These are phyloP conservation scores for Capsella bursapastoris DNA, from an alignment of 345 rosid genomes.

Conservation along the genomic window DNA sequence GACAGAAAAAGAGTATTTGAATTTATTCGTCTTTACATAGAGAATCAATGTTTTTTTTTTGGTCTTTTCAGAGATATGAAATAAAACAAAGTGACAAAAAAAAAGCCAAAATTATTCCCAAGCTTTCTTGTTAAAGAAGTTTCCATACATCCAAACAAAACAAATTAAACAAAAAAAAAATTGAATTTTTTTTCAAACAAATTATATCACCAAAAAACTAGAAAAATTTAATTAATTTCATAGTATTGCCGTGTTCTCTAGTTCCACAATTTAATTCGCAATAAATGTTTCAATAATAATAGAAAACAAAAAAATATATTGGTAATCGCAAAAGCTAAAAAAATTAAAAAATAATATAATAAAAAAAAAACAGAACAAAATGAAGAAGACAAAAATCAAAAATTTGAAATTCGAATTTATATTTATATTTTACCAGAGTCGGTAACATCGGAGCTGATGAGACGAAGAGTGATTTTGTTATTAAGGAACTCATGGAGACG, in stretches of 20 bases:
- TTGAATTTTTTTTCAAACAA: not conserved
- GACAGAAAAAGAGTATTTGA: slow-evolving; percentile 13
- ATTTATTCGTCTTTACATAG: slow-evolving; percentile 5
- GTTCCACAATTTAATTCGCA: not conserved
- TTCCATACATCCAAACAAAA: slow-evolving; percentile 12
- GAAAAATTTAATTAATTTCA: not conserved
- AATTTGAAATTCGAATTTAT: not conserved
- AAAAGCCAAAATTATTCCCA: slow-evolving; percentile 25
- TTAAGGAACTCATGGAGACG: slow-evolving; percentile 68
- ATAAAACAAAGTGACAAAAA: not conserved
- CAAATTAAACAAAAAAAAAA: not conserved
- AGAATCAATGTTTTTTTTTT: slow-evolving; percentile 24
- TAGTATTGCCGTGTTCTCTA: not conserved
- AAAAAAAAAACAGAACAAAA: not conserved
- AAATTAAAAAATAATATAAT: not conserved
- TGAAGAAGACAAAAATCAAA: not conserved
- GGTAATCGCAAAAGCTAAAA: not conserved
- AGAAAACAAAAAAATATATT: slow-evolving; percentile 25
- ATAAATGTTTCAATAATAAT: not conserved
- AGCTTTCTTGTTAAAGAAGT: slow-evolving; percentile 40
- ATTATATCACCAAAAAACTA: too few relatives aligned
- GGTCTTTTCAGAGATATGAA: not conserved
- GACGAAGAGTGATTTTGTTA: slow-evolving; percentile 66
- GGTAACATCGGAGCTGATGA: slow-evolving; percentile 61
- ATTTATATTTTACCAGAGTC: slow-evolving; percentile 48